Conservation (phyloP, 805 yeast species). For the Kazachstania psychrophila region DNA sequence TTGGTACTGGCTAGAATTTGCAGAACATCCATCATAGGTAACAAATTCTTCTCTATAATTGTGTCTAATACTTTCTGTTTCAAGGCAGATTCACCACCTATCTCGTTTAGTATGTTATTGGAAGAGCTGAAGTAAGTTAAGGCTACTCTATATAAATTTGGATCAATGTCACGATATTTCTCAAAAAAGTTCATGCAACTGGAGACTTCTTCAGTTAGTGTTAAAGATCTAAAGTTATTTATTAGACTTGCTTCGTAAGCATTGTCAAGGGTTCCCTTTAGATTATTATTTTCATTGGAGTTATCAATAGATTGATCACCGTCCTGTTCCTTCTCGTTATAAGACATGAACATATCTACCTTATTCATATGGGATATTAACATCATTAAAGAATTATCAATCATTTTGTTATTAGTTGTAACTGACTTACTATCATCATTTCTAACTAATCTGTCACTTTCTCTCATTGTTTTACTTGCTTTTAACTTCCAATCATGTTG, state of each 20-base stretch:
- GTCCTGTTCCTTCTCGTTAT: background rate
- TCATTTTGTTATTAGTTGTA: slow-evolving; percentile 6
- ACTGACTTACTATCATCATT: slow-evolving; percentile 25
- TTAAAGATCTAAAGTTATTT: slow-evolving; percentile 43
- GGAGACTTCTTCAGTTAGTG: slow-evolving; percentile 47
- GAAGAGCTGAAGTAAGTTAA: slow-evolving; percentile 53
- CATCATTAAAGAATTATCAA: slow-evolving; percentile 29
- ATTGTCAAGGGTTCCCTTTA: slow-evolving; percentile 5
- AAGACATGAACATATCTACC: slow-evolving; percentile 27
- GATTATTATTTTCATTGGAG: slow-evolving; percentile 28
- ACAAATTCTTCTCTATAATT: slow-evolving; percentile 42
- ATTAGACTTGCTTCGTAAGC: slow-evolving; percentile 6
- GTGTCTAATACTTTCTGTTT: slow-evolving; percentile 40
- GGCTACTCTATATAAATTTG: slow-evolving; percentile 57
- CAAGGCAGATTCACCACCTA: slow-evolving; percentile 44
- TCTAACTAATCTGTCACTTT: slow-evolving; percentile 40
- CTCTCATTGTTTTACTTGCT: slow-evolving; percentile 45
- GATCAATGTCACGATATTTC: slow-evolving; percentile 52
- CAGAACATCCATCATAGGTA: slow-evolving; percentile 72
- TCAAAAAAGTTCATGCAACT: slow-evolving; percentile 50
- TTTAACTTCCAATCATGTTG: slow-evolving; percentile 52
- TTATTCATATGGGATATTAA: slow-evolving; percentile 36
- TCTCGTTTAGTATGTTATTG: slow-evolving; percentile 39
- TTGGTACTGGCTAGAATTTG: slow-evolving; percentile 54
- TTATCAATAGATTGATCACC: slow-evolving; percentile 35